phyloP scores from a whole-genome alignment of 495 filamentous ascomycete species.

The Aspergillus wentii region DNA sequence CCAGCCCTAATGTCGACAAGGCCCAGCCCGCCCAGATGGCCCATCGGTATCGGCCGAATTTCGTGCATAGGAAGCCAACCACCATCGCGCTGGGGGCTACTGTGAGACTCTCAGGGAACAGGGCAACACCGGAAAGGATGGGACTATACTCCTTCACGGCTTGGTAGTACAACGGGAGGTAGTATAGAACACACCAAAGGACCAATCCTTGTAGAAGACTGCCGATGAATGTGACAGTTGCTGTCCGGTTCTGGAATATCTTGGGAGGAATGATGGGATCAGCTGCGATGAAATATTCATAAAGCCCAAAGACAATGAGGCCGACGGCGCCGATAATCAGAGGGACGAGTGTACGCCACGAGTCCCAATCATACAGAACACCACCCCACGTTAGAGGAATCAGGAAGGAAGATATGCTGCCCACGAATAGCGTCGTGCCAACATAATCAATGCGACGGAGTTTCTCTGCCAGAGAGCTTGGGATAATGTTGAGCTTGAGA shows the following conservation, averaged over 20 bases:
- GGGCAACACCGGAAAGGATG: slow-evolving; percentile 46
- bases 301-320: slow-evolving; percentile 21
- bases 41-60: slow-evolving; percentile 48
- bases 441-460: slow-evolving; percentile 51
- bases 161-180: slow-evolving; percentile 55
- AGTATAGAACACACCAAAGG: slow-evolving; percentile 47
- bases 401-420: slow-evolving; percentile 39
- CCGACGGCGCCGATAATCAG: slow-evolving; percentile 16
- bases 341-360: slow-evolving; percentile 43
- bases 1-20: slow-evolving; percentile 41
- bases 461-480: too few species aligned
- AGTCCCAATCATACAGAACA: slow-evolving; percentile 43
- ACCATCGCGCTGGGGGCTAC: slow-evolving; percentile 43
- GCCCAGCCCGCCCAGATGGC: slow-evolving; percentile 55
- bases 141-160: slow-evolving; percentile 46
- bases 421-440: slow-evolving; percentile 47
- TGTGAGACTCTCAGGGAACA: slow-evolving; percentile 54
- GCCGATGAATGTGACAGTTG: slow-evolving; percentile 33
- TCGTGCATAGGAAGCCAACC: slow-evolving; percentile 43
- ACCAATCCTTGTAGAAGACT: slow-evolving; percentile 50
- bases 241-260: slow-evolving; percentile 44
- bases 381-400: slow-evolving; percentile 54
- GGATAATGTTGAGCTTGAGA: too few species aligned
- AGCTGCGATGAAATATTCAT: slow-evolving; percentile 33
- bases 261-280: slow-evolving; percentile 43